These are phyloP conservation scores for Colletotrichum cordylinicola DNA, from an alignment of 2,329 filamentous ascomycete genomes.

Conservation along the genomic window DNA sequence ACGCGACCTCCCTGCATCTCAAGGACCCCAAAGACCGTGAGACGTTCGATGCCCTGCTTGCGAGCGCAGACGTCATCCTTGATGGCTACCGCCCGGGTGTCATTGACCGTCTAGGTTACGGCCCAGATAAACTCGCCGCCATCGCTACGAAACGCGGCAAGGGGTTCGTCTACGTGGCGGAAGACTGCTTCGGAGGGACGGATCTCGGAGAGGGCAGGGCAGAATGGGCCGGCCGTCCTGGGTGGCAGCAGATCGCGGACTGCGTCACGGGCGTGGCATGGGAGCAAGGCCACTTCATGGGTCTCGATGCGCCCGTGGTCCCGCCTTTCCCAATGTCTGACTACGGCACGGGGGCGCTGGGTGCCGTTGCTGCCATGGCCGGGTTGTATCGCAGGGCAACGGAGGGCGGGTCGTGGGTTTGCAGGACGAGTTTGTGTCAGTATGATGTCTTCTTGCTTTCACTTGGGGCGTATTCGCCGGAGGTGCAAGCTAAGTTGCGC, in stretches of 20 bases:
- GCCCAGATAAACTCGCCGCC: slow-evolving; percentile 51
- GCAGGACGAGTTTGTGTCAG: slow-evolving; percentile 38
- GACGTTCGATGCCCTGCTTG: slow-evolving; percentile 58
- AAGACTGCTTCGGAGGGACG: slow-evolving; percentile 69
- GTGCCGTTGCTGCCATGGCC: slow-evolving; percentile 36
- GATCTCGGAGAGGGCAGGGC: slow-evolving; percentile 36
- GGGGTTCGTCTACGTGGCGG: slow-evolving; percentile 66
- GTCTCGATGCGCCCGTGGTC: slow-evolving; percentile 60
- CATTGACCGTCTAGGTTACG: slow-evolving; percentile 63
- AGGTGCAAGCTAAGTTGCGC: slow-evolving; percentile 53
- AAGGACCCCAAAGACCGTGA: slow-evolving; percentile 51
- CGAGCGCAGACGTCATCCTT: slow-evolving; percentile 64
- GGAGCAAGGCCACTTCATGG: slow-evolving; percentile 59
- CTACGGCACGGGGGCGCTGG: slow-evolving; percentile 39
- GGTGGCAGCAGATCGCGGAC: slow-evolving; percentile 71
- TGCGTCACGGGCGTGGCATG: slow-evolving; percentile 60
- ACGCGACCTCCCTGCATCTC: slow-evolving; percentile 63
- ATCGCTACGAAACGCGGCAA: slow-evolving; percentile 54
- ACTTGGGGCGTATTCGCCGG: slow-evolving; percentile 51
- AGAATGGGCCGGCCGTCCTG: slow-evolving; percentile 63
- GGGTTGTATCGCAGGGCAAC: slow-evolving; percentile 37
- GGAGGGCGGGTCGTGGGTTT: slow-evolving; percentile 37
- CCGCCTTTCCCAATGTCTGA: slow-evolving; percentile 62
- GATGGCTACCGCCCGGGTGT: slow-evolving; percentile 69
- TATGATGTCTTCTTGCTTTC: slow-evolving; percentile 41